Conservation (phyloP, 1,139 yeast genomes). For the Kurtzmaniella natalensis region DNA sequence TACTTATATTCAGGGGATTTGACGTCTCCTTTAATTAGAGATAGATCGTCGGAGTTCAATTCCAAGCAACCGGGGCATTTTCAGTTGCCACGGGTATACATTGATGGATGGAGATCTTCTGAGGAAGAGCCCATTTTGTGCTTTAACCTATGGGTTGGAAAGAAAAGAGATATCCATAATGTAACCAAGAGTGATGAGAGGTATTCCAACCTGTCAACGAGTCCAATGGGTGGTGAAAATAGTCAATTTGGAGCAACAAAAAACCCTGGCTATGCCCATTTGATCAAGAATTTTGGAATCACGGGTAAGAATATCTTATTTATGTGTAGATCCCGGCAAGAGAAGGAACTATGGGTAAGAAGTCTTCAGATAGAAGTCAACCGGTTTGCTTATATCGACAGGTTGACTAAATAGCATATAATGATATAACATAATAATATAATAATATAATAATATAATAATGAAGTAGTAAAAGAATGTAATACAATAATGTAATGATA, state of each 20-base stretch:
- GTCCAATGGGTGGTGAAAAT: too few relatives aligned
- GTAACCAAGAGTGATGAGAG: not conserved
- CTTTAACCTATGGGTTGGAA: slow-evolving; percentile 82
- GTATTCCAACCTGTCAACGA: slow-evolving; percentile 18
- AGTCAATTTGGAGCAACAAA: slow-evolving; percentile 11
- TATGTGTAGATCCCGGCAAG: slow-evolving; percentile 77
- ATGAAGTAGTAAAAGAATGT: too few relatives aligned
- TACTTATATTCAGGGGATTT: slow-evolving; percentile 72
- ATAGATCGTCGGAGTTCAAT: slow-evolving; percentile 42
- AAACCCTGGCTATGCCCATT: slow-evolving; percentile 40
- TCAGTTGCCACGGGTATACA: slow-evolving; percentile 64
- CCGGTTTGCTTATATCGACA: slow-evolving; percentile 27
- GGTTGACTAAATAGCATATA: too few relatives aligned
- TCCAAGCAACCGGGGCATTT: slow-evolving; percentile 50
- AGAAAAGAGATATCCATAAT: slow-evolving; percentile 40
- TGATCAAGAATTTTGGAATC: slow-evolving; percentile 56
- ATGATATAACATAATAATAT: too few relatives aligned
- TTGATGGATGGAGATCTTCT: slow-evolving; percentile 79
- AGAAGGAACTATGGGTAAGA: slow-evolving; percentile 79
- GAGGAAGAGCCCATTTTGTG: slow-evolving; percentile 73
- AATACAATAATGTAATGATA: too few relatives aligned
- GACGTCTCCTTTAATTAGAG: slow-evolving; percentile 52
- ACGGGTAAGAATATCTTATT: slow-evolving; percentile 70
- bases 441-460: too few relatives aligned
- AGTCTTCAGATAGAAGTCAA: slow-evolving; percentile 63